Evolutionary conservation across 768 basidiomycete genomes (phyloP).

Genomic region (Amylocystis lapponica): DNA sequence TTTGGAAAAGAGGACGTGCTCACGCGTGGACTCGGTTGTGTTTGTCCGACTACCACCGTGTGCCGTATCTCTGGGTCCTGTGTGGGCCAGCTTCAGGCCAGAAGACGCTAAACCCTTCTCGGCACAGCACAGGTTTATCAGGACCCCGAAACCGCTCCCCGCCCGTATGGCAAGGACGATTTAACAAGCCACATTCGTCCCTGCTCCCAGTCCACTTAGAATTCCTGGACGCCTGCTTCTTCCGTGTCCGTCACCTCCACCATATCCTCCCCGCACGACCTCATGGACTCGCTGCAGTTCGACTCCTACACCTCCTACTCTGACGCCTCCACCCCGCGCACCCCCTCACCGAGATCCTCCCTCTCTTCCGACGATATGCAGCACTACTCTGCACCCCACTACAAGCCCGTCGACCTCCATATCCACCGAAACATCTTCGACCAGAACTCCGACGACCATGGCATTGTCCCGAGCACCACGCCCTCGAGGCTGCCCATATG

Average conservation of each 20-base stretch:
- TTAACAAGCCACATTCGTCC: too few species aligned
- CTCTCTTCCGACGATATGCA: constrained; percentile 31
- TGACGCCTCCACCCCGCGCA: constrained; percentile 66
- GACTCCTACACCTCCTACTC: constrained; percentile 62
- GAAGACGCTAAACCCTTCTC: constrained; percentile 2
- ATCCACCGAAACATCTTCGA: constrained; percentile 49
- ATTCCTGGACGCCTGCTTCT: constrained; percentile 9
- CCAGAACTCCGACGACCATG: constrained; percentile 38
- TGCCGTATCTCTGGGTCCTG: constrained; percentile 1
- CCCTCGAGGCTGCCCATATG: constrained; percentile 20
- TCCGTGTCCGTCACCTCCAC: constrained; percentile 6
- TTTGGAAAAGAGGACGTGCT: too few species aligned
- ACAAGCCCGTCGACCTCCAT: constrained; percentile 40
- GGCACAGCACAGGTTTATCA: constrained; percentile 2
- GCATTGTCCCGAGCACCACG: constrained; percentile 33
- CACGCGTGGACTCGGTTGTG: constrained; percentile 8
- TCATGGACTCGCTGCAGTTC: constrained; percentile 44
- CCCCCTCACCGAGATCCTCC: constrained; percentile 56
- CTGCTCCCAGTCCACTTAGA: constrained; percentile 10
- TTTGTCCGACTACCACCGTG: constrained; percentile 6
- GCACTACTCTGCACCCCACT: constrained; percentile 25
- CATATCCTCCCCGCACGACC: constrained; percentile 11
- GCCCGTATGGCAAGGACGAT: background rate
- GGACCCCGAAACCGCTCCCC: constrained; percentile 4
- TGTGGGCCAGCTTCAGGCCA: too few species aligned